phyloP scores from a whole-genome alignment of 2,329 filamentous ascomycete genomes.

The Orbilia brochopaga region DNA sequence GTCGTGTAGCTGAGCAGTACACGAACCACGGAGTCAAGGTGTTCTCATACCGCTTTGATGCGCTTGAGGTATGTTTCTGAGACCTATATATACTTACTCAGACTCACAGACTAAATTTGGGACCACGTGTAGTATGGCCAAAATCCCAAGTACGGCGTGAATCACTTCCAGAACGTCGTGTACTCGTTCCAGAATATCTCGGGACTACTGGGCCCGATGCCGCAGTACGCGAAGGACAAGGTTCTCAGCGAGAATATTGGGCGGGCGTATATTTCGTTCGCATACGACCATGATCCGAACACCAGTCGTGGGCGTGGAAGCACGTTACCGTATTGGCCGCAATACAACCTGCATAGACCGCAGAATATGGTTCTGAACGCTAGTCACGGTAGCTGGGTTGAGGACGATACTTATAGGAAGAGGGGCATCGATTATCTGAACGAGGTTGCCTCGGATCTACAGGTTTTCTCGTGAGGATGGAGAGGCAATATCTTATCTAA shows the following conservation, averaged over 20 bases:
- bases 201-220: slow-evolving; percentile 61
- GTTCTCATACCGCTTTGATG: slow-evolving; percentile 68
- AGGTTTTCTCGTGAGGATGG: slow-evolving; percentile 50
- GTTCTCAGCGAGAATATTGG: slow-evolving; percentile 59
- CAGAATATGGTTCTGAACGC: slow-evolving; percentile 62
- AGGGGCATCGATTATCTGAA: slow-evolving; percentile 62
- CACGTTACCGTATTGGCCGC: slow-evolving; percentile 59
- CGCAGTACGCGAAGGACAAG: slow-evolving; percentile 54
- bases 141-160: slow-evolving; percentile 56
- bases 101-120: no score
- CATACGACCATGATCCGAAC: slow-evolving; percentile 60
- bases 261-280: slow-evolving; percentile 60
- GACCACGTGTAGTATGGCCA: no score
- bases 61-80: slow-evolving; percentile 55
- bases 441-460: slow-evolving; percentile 58
- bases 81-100: no score
- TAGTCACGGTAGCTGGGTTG: slow-evolving; percentile 59
- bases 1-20: slow-evolving; percentile 64
- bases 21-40: slow-evolving; percentile 61
- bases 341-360: slow-evolving; percentile 58
- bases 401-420: slow-evolving; percentile 62
- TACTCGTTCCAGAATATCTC: slow-evolving; percentile 64
- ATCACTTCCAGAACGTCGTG: slow-evolving; percentile 63
- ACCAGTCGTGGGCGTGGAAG: slow-evolving; percentile 53
- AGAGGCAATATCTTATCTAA: no score